These are phyloP conservation scores for Aureobasidium vineae DNA, from an alignment of 2,329 filamentous ascomycete genomes.

Conservation along the genomic window DNA sequence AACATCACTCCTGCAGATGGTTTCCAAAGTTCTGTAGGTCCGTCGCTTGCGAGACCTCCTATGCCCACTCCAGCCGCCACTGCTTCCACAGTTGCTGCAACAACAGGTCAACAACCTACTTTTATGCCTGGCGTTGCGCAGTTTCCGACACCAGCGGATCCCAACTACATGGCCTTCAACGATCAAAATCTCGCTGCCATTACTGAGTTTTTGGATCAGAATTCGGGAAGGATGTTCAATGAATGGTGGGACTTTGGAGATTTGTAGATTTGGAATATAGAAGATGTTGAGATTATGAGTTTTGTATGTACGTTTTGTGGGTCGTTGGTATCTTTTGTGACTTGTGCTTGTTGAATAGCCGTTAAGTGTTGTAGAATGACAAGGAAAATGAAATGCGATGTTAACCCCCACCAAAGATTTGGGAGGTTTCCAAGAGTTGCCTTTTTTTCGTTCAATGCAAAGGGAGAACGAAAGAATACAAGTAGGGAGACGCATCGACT, in stretches of 20 bases:
- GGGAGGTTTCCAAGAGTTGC: not conserved
- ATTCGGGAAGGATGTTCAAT: conserved; percentile 24
- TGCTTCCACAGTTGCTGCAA: not conserved
- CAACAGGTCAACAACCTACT: not conserved
- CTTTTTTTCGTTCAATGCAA: not conserved
- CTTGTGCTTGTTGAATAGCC: conserved; percentile 18
- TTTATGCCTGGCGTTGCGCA: conserved; percentile 8
- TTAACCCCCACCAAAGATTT: not conserved
- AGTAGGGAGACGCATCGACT: not conserved
- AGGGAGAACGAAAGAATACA: not conserved
- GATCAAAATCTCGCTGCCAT: conserved; percentile 22
- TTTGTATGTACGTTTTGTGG: not conserved
- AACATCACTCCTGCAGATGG: conserved; percentile 9
- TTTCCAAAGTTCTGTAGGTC: conserved; percentile 4
- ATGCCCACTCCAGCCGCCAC: not conserved
- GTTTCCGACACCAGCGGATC: not conserved
- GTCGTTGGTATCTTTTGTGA: not conserved
- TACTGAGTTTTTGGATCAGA: conserved; percentile 23
- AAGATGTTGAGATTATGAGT: not conserved
- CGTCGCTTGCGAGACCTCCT: not conserved
- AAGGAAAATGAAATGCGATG: not conserved
- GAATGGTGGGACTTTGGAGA: conserved; percentile 26
- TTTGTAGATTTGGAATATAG: not conserved
- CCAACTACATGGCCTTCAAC: conserved; percentile 19
- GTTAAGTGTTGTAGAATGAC: not conserved